These are phyloP conservation scores for Epithemia pelagica DNA, from an alignment of 108 stramenopile species.

Conservation along the genomic window DNA sequence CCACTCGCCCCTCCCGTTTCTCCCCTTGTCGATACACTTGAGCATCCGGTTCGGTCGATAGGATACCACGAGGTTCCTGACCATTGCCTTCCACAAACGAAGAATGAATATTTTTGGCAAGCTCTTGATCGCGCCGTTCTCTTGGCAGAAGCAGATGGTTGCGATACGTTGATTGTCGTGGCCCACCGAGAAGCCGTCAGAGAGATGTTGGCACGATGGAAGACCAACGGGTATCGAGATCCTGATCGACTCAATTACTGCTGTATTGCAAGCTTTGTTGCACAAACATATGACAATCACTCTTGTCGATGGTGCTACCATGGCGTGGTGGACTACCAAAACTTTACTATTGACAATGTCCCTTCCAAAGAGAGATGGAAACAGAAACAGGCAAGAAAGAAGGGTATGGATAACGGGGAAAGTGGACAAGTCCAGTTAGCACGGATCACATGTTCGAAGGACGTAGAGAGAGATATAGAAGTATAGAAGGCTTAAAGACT, in stretches of 20 bases:
- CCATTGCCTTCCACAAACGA: not conserved
- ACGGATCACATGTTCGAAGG: too few relatives aligned
- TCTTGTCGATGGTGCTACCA: not conserved
- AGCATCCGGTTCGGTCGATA: not conserved
- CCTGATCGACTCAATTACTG: not conserved
- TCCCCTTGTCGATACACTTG: not conserved
- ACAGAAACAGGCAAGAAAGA: too few relatives aligned
- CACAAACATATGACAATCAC: not conserved
- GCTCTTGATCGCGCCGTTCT: not conserved
- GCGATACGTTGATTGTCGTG: conserved; percentile 1
- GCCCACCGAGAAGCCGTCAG: not conserved
- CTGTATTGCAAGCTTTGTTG: conserved; percentile 6
- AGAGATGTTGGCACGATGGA: not conserved
- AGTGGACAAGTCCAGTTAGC: not conserved
- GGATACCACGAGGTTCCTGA: not conserved
- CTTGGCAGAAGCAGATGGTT: not conserved
- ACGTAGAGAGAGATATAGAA: too few relatives aligned
- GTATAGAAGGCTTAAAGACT: too few relatives aligned
- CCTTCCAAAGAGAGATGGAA: not conserved
- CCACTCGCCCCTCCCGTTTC: not conserved
- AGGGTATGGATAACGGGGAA: not conserved
- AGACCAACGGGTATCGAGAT: not conserved
- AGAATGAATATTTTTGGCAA: not conserved
- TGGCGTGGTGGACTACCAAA: not conserved
- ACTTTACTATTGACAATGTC: not conserved